These are phyloP conservation scores for Alternaria burnsii DNA, from an alignment of 2,329 filamentous ascomycete species.

Conservation along the genomic window DNA sequence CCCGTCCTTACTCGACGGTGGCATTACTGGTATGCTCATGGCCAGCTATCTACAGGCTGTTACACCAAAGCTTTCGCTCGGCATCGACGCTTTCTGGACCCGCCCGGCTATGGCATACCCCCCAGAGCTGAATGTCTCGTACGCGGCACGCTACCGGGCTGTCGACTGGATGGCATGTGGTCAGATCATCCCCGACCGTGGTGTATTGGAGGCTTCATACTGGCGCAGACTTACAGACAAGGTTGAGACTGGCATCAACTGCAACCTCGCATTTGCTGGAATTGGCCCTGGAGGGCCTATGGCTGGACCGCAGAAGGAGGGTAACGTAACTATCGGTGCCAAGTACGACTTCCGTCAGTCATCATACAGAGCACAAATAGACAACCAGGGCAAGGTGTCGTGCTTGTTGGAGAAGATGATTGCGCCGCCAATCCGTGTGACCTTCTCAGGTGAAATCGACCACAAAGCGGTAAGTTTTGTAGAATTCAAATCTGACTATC, in stretches of 20 bases:
- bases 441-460: conserved; percentile 96
- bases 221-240: conserved; percentile 93
- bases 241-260: conserved; percentile 94
- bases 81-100: conserved; percentile 94
- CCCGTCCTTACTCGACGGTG: conserved; percentile 91
- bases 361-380: conserved; percentile 93
- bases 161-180: conserved; percentile 92
- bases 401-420: conserved; percentile 96
- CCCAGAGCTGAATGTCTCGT: conserved; percentile 90
- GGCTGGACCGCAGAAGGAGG: conserved; percentile 79
- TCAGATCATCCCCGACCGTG: conserved; percentile 88
- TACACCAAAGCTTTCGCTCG: conserved; percentile 84
- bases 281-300: conserved; percentile 70
- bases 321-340: conserved; percentile 87
- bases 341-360: conserved; percentile 99
- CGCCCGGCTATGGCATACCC: conserved; percentile 82
- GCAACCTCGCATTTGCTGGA: conserved; percentile 82
- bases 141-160: conserved; percentile 90
- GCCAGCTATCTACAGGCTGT: conserved; percentile 94
- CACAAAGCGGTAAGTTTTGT: conserved; percentile 82
- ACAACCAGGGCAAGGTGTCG: conserved; percentile 92
- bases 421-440: conserved; percentile 89
- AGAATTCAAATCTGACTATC: neutral
- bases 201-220: conserved; percentile 83
- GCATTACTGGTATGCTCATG: conserved; percentile 92